A percentile compares a stretch with the other conserved stretches of the same genome.
phyloP scores from a whole-genome alignment of 345 rosid genomes.

The Aurinia saxatilis region DNA sequence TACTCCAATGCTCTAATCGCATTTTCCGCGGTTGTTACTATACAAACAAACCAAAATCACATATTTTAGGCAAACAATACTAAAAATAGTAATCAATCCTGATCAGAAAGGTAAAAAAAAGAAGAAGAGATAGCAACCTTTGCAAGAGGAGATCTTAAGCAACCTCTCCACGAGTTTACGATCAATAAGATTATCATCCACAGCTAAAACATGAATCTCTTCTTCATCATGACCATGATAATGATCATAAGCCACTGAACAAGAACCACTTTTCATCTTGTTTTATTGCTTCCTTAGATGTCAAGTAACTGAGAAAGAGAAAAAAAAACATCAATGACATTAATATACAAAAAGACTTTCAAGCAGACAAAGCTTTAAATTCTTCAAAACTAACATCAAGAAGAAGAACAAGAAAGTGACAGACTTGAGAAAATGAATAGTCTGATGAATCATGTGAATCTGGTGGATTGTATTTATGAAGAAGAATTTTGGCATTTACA shows the following conservation, averaged over 20 bases:
- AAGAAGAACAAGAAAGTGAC: conserved; percentile 27
- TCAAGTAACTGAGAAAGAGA: conserved; percentile 4
- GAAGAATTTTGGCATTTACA: conserved; percentile 1
- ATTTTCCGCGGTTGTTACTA: conserved; percentile 84
- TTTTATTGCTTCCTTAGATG: background rate
- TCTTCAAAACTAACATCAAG: conserved; percentile 12
- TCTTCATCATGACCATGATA: conserved; percentile 21
- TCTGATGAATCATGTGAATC: conserved; percentile 28
- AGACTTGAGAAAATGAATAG: conserved; percentile 10
- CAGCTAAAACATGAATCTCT: conserved; percentile 71
- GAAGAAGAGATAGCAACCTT: conserved; percentile 31
- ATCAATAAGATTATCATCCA: conserved; percentile 73
- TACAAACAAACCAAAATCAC: background rate
- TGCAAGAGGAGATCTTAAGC: conserved; percentile 64
- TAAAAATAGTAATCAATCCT: background rate
- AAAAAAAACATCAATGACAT: conserved; percentile 10
- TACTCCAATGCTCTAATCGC: conserved; percentile 73
- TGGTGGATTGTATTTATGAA: conserved; percentile 29
- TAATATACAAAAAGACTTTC: background rate
- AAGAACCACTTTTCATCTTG: conserved; percentile 22
- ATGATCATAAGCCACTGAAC: too few relatives aligned
- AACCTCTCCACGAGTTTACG: conserved; percentile 59
- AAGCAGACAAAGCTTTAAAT: conserved; percentile 8
- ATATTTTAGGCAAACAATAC: background rate
- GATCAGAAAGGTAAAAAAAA: background rate